phyloP scores from a whole-genome alignment of 75 land plant genomes.

The Isoetes taiwanensis region DNA sequence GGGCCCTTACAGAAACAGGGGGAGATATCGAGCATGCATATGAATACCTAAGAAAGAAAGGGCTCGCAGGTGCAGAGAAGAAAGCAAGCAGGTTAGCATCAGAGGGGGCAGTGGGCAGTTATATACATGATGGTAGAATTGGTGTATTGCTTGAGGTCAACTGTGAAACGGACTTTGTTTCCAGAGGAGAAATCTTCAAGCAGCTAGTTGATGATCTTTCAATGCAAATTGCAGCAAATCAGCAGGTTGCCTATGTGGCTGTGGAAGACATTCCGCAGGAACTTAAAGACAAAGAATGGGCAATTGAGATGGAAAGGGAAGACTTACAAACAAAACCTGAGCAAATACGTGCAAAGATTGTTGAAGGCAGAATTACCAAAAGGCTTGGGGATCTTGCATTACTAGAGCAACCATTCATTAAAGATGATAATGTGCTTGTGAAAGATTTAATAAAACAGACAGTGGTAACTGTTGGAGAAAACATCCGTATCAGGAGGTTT shows the following conservation, averaged over 20 bases:
- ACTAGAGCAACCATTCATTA: constrained; percentile 83
- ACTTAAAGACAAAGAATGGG: constrained; percentile 60
- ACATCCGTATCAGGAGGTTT: constrained; percentile 86
- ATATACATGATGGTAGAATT: constrained; percentile 83
- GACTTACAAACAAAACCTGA: constrained; percentile 83
- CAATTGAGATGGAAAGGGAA: constrained; percentile 86
- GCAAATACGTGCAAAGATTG: constrained; percentile 67
- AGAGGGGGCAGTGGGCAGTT: constrained; percentile 48
- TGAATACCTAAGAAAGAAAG: constrained; percentile 1
- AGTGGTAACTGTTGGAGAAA: constrained; percentile 83
- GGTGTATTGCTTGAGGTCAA: constrained; percentile 88
- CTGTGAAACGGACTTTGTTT: constrained; percentile 95
- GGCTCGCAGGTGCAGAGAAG: constrained; percentile 5
- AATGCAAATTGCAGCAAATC: constrained; percentile 94
- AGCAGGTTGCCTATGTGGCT: constrained; percentile 62
- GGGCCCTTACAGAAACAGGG: constrained; percentile 58
- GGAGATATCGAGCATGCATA: constrained; percentile 35
- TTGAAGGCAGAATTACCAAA: constrained; percentile 82
- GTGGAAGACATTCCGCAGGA: constrained; percentile 79
- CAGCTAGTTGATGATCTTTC: constrained; percentile 85
- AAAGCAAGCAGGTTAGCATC: constrained; percentile 3
- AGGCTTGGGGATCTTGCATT: constrained; percentile 64
- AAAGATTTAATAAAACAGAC: constrained; percentile 79
- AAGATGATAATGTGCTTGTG: constrained; percentile 66
- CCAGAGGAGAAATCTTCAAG: constrained; percentile 73